Evolutionary conservation across 2,329 filamentous ascomycete genomes (phyloP).

Genomic region (Neocucurbitaria cava): DNA sequence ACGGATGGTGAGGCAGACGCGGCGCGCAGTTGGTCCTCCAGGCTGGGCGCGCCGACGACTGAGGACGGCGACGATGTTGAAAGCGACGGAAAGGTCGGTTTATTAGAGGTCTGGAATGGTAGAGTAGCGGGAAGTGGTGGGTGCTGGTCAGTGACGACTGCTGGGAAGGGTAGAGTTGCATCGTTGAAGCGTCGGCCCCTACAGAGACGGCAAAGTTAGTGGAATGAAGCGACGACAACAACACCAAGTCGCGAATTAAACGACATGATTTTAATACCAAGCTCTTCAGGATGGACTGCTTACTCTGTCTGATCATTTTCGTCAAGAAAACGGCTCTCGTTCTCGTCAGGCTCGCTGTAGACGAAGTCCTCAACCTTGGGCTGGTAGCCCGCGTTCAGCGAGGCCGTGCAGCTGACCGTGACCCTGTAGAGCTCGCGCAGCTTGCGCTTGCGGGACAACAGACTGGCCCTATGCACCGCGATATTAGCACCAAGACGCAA

Average conservation of each 20-base stretch:
- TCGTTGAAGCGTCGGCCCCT: conserved; percentile 66
- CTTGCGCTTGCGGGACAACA: conserved; percentile 88
- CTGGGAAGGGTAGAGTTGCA: conserved; percentile 56
- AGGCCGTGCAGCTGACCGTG: conserved; percentile 59
- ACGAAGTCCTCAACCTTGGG: conserved; percentile 62
- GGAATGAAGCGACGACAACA: conserved; percentile 32
- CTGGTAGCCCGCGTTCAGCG: conserved; percentile 61
- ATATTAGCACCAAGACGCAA: conserved; percentile 48
- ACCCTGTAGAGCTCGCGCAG: conserved; percentile 85
- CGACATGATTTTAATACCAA: background rate
- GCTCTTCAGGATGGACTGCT: conserved; percentile 35
- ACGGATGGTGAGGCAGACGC: conserved; percentile 46
- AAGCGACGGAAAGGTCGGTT: conserved; percentile 16
- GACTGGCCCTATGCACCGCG: conserved; percentile 54
- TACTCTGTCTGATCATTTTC: conserved; percentile 65
- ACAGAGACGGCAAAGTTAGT: conserved; percentile 34
- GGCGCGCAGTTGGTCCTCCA: conserved; percentile 45
- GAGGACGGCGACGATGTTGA: conserved; percentile 33
- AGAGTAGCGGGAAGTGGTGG: conserved; percentile 33
- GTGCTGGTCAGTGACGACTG: conserved; percentile 30
- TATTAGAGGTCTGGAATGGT: conserved; percentile 30
- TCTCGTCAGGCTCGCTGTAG: conserved; percentile 61
- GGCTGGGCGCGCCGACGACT: conserved; percentile 24
- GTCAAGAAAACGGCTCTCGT: conserved; percentile 63
- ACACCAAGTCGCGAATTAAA: conserved; percentile 6